Evolutionary conservation across 176 grass and related monocot genomes (phyloP), one percentile per base, ranked within the genome.

Genomic region (Aegilops sharonensis): DNA sequence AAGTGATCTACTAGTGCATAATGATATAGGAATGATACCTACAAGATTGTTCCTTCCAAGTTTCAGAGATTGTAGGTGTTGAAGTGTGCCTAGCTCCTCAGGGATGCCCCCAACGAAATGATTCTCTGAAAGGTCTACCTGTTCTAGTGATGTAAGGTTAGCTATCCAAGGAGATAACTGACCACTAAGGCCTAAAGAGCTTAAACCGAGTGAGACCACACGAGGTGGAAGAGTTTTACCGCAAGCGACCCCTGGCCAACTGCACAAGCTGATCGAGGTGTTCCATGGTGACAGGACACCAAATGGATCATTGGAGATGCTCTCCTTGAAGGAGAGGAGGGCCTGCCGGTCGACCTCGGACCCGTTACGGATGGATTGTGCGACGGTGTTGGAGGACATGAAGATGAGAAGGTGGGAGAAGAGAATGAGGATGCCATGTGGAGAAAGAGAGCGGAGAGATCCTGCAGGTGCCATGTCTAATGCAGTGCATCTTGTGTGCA

Each of bases 101-200:
- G 20, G 57, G 0, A 60, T 60, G 57, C 7, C 0, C 1, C 57
- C 62, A 25, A 0, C 1, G 5, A 64, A 29, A 0, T 0, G 1
- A 29, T 29, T 64, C 0, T 29, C 11, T 64, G 62, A 64, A 64
- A 92, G 77, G 69, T 89, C 68, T 42, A 92, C 1, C 8, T 0
- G 36, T 13, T 2, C 6, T 67, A 92, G 25, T 4, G 83, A 92
- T 8, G 87, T 87, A 74, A 92, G 77, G 21, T 87, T 92, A 24
- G 76, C 84, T 47, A 92, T 1, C 27, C 9, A 85, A 2, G 76
- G 14, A 0, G 87, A 89, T 15, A 92, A 48, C 14, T 3, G 0
- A 18, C 91, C 91, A n/a, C 2, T 31, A 31, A 31, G 30, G 30
- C 30, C 30, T 31, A 31, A 31, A 31, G 30, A 31, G 30, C 1